Evolutionary conservation across 2,329 filamentous ascomycete species (phyloP).

Genomic region (Talaromyces funiculosus): DNA sequence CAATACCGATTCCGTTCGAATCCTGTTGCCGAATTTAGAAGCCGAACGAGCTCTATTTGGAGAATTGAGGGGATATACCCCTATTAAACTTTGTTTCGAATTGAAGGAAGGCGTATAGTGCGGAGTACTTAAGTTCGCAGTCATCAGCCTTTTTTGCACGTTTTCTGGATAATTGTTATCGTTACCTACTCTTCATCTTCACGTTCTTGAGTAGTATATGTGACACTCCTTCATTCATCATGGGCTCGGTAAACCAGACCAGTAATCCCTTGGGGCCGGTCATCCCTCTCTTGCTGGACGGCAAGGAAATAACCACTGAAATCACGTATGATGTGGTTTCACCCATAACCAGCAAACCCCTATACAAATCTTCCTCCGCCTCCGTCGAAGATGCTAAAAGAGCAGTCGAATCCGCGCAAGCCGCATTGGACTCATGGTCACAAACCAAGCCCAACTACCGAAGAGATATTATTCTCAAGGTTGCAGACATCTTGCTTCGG

Average conservation of each 20-base stretch:
- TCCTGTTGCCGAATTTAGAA: not conserved
- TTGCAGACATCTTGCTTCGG: not conserved
- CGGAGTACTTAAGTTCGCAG: not conserved
- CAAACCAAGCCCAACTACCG: not conserved
- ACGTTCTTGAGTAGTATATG: not conserved
- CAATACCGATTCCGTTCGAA: not conserved
- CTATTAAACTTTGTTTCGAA: no score
- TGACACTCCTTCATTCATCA: not conserved
- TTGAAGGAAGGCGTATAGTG: not conserved
- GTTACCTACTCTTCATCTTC: not conserved
- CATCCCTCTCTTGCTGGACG: conserved; percentile 7
- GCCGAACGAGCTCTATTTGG: not conserved
- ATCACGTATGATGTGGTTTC: not conserved
- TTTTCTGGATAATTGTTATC: not conserved
- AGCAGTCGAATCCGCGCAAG: conserved; percentile 3
- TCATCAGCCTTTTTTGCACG: not conserved
- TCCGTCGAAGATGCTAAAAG: conserved; percentile 4
- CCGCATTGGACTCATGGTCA: conserved; percentile 6
- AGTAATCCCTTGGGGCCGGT: not conserved
- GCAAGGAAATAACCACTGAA: not conserved
- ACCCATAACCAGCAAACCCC: not conserved
- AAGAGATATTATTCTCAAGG: conserved; percentile 4
- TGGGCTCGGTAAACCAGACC: not conserved
- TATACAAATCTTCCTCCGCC: conserved; percentile 1
- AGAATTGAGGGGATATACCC: no score